These are phyloP conservation scores for Hortiboletus flavorubellus DNA, from an alignment of 768 basidiomycete genomes.

Conservation along the genomic window DNA sequence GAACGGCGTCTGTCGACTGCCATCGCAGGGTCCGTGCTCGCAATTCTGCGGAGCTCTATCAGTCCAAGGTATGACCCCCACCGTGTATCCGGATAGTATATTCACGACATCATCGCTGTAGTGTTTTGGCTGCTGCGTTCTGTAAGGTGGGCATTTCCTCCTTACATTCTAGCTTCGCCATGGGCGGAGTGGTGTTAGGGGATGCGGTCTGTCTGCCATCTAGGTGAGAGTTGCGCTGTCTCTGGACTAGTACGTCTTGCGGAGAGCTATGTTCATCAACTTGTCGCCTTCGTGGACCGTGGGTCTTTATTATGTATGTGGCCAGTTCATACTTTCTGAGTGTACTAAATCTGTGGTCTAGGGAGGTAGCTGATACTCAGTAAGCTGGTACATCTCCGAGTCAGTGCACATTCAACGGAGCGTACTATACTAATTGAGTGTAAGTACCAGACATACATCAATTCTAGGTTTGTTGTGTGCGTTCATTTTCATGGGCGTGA, in stretches of 20 bases:
- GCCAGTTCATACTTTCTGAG: too few relatives aligned
- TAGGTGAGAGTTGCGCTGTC: not conserved
- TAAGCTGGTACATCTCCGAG: too few relatives aligned
- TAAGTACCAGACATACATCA: not conserved
- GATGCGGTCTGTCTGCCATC: not conserved
- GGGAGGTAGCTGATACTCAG: too few relatives aligned
- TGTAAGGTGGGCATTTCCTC: not conserved
- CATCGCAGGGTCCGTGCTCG: not conserved
- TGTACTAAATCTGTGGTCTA: too few relatives aligned
- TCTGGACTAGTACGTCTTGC: too few relatives aligned
- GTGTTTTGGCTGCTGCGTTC: not conserved
- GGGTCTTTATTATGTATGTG: too few relatives aligned
- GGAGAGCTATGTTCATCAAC: too few relatives aligned
- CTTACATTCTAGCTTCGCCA: not conserved
- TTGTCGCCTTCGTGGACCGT: too few relatives aligned
- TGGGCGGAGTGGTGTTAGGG: too few relatives aligned
- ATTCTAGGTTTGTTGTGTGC: not conserved
- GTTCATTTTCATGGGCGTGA: not conserved
- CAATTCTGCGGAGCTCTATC: not conserved
- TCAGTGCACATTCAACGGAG: too few relatives aligned
- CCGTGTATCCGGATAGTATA: not conserved
- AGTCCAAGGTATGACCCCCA: not conserved
- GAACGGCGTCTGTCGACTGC: not conserved
- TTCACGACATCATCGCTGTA: not conserved
- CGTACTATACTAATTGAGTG: not conserved